Evolutionary conservation across 1,139 yeast genomes (phyloP).

Genomic region (Pichia sp.): DNA sequence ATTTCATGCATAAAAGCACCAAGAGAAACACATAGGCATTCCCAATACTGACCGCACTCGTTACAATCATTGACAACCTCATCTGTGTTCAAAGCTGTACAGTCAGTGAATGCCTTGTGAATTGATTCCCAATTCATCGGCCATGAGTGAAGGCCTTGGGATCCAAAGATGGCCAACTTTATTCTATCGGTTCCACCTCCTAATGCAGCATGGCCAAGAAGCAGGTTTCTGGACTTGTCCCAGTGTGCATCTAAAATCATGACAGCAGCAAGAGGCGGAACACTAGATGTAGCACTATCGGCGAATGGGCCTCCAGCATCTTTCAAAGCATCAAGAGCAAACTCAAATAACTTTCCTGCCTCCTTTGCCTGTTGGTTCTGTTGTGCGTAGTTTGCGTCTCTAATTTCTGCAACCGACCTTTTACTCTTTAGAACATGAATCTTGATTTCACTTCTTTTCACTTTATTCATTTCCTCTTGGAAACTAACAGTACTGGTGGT

Average conservation of each 20-base stretch:
- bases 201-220: conserved; percentile 86
- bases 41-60: conserved; percentile 88
- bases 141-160: conserved; percentile 90
- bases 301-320: conserved; percentile 53
- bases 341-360: conserved; percentile 70
- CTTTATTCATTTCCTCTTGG: conserved; percentile 35
- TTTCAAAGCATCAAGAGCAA: conserved; percentile 69
- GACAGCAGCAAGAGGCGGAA: conserved; percentile 78
- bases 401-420: conserved; percentile 62
- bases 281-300: conserved; percentile 36
- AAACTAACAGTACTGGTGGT: conserved; percentile 46
- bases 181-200: conserved; percentile 80
- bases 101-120: conserved; percentile 65
- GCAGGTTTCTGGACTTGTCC: conserved; percentile 56
- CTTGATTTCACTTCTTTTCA: conserved; percentile 60
- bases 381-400: conserved; percentile 81
- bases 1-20: conserved; percentile 97
- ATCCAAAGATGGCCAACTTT: conserved; percentile 85
- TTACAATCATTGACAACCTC: conserved; percentile 88
- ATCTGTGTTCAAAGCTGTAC: conserved; percentile 51
- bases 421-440: conserved; percentile 70
- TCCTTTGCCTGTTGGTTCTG: conserved; percentile 72
- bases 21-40: conserved; percentile 75
- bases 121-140: conserved; percentile 72
- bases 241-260: conserved; percentile 81